Evolutionary conservation across 176 grass and related monocot species (phyloP).

Genomic region (Triticum aestivum): IWGSC_CS_RefSeq_v2.1 NC_057794.1:65065433-65065932

Average conservation of each 20-base stretch:
- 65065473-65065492: constrained; percentile 86
- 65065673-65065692: constrained; percentile 14
- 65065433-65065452: constrained; percentile 81
- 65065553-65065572: constrained; percentile 22
- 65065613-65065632: constrained; percentile 79
- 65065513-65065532: neutral
- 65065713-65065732: neutral
- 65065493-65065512: constrained; percentile 53
- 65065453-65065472: constrained; percentile 80
- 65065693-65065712: neutral
- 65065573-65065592: constrained; percentile 74
- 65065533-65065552: neutral
- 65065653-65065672: constrained; percentile 75
- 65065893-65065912: no score
- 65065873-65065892: no score
- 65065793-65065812: neutral
- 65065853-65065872: no score
- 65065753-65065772: neutral
- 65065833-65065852: no score
- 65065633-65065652: constrained; percentile 72
- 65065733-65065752: neutral
- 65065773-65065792: neutral
- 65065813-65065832: no score
- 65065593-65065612: constrained; percentile 88
- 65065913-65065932: no score